Base-by-base conservation (phyloP, 306 rosid species). In the Prinsepia uniflora region DNA sequence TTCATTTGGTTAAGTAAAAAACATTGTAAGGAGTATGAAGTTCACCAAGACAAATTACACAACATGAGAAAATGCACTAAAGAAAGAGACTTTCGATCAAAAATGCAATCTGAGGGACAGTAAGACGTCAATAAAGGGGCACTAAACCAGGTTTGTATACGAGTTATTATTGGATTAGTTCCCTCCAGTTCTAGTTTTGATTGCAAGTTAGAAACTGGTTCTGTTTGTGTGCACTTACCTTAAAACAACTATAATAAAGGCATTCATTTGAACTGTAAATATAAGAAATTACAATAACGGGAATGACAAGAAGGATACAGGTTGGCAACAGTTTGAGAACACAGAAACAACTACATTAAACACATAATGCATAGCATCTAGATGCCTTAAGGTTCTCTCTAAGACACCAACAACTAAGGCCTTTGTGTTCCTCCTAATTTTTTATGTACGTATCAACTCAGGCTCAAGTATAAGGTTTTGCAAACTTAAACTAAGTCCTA, bases 381-480 rank as follows among this genome's bases (percentile, higher is more conserved):
- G 88, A 66, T 94, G 99, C 82, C 91, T 90, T 61, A 86, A 61
- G 78, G 81, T 69, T 75, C 97, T 84, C 82, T 91, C 99, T 12
- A 92, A 83, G 76, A 94, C 97, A 65, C 99, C 92, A 46, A 95
- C 92, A 65, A 94, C 97, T 77, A 94, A 81, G 50, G 97, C 92
- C 82, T 91, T 94, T 54, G 99, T 94, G 85, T 94, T 94, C 77
- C 97, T 86, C 65, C 96, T 96, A 7, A 94, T 6, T 6, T 20
- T 68, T 43, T 20, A 43, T 53, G 52, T 20, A 18, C 8, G 30
- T 22, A 14, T 46, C 19, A 65, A 20, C 55, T 45, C 54, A 45
- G 11, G 54, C 54, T 22, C 19, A 64, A 64, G 18, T 12, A 64
- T 10, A 19, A 19, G 18, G 41, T 22, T 58, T 48, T 13, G 20